Conservation (phyloP, 2,329 filamentous ascomycete genomes). For the Dissoconium aciculare region DNA sequence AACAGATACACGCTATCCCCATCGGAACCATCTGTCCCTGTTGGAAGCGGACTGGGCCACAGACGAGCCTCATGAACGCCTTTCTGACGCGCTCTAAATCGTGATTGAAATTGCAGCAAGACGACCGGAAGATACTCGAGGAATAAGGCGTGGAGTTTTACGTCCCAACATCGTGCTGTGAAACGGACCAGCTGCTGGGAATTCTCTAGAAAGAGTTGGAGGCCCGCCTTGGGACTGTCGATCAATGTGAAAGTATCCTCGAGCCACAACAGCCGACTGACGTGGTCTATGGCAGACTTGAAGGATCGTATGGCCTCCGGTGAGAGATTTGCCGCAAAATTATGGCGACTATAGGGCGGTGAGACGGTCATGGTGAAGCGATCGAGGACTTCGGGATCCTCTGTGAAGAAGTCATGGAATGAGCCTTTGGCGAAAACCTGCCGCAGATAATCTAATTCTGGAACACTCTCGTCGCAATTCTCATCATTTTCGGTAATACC, state of each 20-base stretch:
- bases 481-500: too few species aligned
- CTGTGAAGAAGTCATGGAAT: background rate
- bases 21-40: background rate
- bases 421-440: conserved; percentile 1
- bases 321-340: background rate
- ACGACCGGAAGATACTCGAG: background rate
- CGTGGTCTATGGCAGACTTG: background rate
- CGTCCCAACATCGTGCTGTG: background rate
- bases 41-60: background rate
- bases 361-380: background rate
- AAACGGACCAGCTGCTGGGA: background rate
- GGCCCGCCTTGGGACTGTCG: background rate
- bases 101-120: background rate
- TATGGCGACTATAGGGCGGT: background rate
- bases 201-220: background rate
- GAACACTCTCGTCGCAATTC: too few species aligned
- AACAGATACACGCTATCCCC: background rate
- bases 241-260: background rate
- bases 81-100: background rate
- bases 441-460: too few species aligned
- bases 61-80: background rate
- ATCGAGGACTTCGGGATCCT: background rate
- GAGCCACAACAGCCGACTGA: background rate
- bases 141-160: background rate
- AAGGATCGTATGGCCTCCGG: background rate